A percentile compares a stretch with the other conserved stretches of the same genome.
Conservation (phyloP, 2,329 filamentous ascomycete genomes). For the Epichloe scottii region DNA sequence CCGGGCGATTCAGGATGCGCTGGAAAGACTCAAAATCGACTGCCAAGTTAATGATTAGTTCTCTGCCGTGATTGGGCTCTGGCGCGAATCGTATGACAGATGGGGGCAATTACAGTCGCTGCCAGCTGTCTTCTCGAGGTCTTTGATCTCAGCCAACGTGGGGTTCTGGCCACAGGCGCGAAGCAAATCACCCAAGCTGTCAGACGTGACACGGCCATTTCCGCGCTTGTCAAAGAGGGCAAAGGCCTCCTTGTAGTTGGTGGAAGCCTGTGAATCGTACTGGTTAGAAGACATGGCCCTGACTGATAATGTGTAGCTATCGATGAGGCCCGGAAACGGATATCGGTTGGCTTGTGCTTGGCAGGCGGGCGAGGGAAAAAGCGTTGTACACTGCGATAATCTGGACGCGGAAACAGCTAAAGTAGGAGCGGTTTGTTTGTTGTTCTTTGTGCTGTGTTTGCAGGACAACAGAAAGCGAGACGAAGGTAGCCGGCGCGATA, state of each 20-base stretch:
- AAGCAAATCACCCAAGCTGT: slow-evolving; percentile 83
- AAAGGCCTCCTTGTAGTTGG: slow-evolving; percentile 99
- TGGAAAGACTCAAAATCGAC: slow-evolving; percentile 98
- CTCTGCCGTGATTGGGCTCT: not conserved
- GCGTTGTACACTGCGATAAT: not conserved
- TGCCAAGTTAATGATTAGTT: slow-evolving; percentile 22
- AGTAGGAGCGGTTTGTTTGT: not conserved
- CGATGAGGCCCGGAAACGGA: not conserved
- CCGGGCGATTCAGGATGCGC: slow-evolving; percentile 91
- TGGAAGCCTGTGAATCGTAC: slow-evolving; percentile 52
- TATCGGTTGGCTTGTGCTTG: not conserved
- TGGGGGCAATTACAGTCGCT: slow-evolving; percentile 64
- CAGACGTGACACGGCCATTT: slow-evolving; percentile 77
- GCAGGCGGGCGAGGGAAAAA: not conserved
- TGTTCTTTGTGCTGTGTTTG: not conserved
- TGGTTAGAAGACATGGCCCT: slow-evolving; percentile 37
- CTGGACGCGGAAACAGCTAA: not conserved
- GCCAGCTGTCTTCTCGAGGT: slow-evolving; percentile 82
- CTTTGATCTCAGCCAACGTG: slow-evolving; percentile 81
- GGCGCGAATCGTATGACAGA: not conserved
- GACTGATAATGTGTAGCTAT: not conserved
- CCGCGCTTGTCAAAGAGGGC: slow-evolving; percentile 99
- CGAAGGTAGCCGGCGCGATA: not conserved
- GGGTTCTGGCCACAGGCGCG: slow-evolving; percentile 97
- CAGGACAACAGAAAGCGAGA: not conserved